Evolutionary conservation across 2,329 filamentous ascomycete species (phyloP).

Genomic region (Alternaria tenuissima): DNA sequence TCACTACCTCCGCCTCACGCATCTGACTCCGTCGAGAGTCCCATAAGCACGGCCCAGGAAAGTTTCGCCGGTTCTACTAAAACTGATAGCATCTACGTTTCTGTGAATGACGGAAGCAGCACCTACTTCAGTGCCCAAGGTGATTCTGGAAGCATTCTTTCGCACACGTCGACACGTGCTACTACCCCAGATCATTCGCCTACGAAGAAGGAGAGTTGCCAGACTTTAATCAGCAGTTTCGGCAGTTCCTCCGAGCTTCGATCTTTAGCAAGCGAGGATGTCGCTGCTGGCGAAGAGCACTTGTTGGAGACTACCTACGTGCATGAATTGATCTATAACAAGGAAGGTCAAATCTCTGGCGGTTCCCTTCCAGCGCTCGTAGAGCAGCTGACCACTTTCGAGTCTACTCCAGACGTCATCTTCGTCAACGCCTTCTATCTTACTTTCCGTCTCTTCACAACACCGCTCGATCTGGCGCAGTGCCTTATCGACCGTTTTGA

Average conservation of each 20-base stretch:
- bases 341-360: slow-evolving; percentile 92
- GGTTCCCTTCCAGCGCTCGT: slow-evolving; percentile 89
- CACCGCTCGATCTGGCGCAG: slow-evolving; percentile 78
- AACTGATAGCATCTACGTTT: slow-evolving; percentile 73
- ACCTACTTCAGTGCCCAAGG: slow-evolving; percentile 78
- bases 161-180: slow-evolving; percentile 83
- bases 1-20: slow-evolving; percentile 37
- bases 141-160: slow-evolving; percentile 81
- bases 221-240: slow-evolving; percentile 67
- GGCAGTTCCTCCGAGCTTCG: slow-evolving; percentile 71
- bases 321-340: slow-evolving; percentile 91
- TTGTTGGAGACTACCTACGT: slow-evolving; percentile 92
- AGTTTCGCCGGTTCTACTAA: slow-evolving; percentile 38
- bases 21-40: slow-evolving; percentile 45
- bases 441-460: slow-evolving; percentile 92
- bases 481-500: slow-evolving; percentile 91
- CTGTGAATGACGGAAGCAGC: slow-evolving; percentile 78
- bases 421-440: slow-evolving; percentile 97
- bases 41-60: slow-evolving; percentile 43
- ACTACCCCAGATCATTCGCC: slow-evolving; percentile 78
- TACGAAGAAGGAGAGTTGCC: slow-evolving; percentile 63
- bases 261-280: slow-evolving; percentile 74
- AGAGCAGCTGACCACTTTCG: slow-evolving; percentile 92
- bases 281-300: slow-evolving; percentile 80
- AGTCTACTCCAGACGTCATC: slow-evolving; percentile 87